Evolutionary conservation across 2,329 filamentous ascomycete species (phyloP).

Genomic region (Emmonsiellopsis sp.): DNA sequence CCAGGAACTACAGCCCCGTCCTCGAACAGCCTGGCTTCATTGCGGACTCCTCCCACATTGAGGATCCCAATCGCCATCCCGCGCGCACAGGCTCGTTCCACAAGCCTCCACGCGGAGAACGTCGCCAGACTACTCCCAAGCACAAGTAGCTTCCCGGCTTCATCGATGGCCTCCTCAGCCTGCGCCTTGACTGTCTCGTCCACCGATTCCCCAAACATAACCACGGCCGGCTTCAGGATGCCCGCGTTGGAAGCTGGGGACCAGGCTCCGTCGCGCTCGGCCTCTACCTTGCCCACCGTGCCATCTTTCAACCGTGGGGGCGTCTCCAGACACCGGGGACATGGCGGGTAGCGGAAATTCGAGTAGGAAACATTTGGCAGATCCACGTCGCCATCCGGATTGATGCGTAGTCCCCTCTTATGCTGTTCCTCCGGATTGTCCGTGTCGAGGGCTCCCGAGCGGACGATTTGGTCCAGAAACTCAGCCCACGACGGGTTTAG

Average conservation of each 20-base stretch:
- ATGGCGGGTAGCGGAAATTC: conserved; percentile 84
- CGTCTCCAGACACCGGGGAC: conserved; percentile 64
- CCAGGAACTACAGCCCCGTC: conserved; percentile 15
- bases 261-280: conserved; percentile 78
- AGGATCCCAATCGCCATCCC: conserved; percentile 80
- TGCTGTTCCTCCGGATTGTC: conserved; percentile 64
- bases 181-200: conserved; percentile 57
- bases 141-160: conserved; percentile 64
- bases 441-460: conserved; percentile 65
- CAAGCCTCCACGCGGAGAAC: conserved; percentile 87
- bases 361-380: conserved; percentile 78
- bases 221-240: conserved; percentile 82
- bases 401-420: conserved; percentile 65
- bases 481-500: conserved; percentile 81
- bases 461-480: conserved; percentile 64
- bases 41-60: conserved; percentile 55
- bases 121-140: conserved; percentile 87
- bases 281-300: conserved; percentile 50
- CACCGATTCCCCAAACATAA: conserved; percentile 95
- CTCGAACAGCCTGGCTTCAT: conserved; percentile 35
- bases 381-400: conserved; percentile 92
- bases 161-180: conserved; percentile 73
- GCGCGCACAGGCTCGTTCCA: conserved; percentile 70
- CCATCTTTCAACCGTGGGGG: conserved; percentile 52
- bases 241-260: conserved; percentile 56